Conservation (phyloP, 208 protist species). For the Trypanosoma caninum region DNA sequence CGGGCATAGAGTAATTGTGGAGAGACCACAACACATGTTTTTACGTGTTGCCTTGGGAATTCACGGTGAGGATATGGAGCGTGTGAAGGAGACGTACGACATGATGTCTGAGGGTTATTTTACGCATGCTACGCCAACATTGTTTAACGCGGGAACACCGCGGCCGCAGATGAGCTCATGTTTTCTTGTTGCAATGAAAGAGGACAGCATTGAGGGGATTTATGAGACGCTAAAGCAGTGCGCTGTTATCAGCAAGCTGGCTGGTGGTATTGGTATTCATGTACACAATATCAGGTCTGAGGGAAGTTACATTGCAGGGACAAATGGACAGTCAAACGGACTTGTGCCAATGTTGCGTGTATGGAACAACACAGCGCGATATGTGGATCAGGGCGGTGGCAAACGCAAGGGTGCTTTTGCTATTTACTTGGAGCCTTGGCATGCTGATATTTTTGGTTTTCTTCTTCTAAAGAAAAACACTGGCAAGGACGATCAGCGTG, state of each 20-base stretch:
- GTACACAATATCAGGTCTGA: conserved; percentile 96
- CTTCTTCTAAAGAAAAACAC: conserved; percentile 97
- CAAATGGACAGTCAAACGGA: conserved; percentile 97
- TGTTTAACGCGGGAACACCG: conserved; percentile 98
- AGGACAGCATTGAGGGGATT: conserved; percentile 99
- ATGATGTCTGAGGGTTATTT: conserved; percentile 93
- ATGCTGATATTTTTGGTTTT: conserved; percentile 98
- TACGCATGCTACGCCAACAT: conserved; percentile 98
- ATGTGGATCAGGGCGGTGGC: conserved; percentile 98
- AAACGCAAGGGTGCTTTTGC: conserved; percentile 99
- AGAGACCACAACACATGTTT: conserved; percentile 99
- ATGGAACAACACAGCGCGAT: conserved; percentile 99
- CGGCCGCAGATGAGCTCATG: conserved; percentile 97
- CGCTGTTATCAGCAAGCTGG: conserved; percentile 97
- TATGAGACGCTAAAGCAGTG: conserved; percentile 99
- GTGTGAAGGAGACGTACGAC: conserved; percentile 96
- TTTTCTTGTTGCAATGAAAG: conserved; percentile 98
- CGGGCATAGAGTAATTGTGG: conserved; percentile 84
- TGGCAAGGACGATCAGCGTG: conserved; percentile 97
- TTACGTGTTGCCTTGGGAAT: conserved; percentile 98
- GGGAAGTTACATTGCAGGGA: conserved; percentile 97
- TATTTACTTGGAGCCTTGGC: conserved; percentile 99
- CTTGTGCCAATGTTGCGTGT: conserved; percentile 99
- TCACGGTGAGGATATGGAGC: conserved; percentile 90
- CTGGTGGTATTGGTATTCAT: conserved; percentile 98